Base-by-base conservation (phyloP, 2,329 filamentous ascomycete species). In the Bisporella sp. region DNA sequence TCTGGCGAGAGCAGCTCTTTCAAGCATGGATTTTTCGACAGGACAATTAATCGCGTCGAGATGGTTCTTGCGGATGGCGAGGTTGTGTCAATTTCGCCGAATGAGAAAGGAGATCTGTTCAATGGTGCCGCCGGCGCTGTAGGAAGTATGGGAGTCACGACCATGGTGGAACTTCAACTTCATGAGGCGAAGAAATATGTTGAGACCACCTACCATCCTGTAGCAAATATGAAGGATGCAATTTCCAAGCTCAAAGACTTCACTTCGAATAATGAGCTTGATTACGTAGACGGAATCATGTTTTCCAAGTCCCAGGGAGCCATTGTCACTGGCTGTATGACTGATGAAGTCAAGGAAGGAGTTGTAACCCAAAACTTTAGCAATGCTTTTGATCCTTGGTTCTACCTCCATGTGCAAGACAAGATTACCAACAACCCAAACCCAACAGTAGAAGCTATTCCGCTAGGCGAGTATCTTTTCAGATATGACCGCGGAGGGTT, bases 1-100 rank as follows among this genome's bases (percentile, higher is more conserved):
- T 77, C 78, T 0, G 83, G 82, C 2, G 84, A 87, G 62, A 85
- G 81, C 62, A 81, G 76, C 53, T 84, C 79, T 0, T 87, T 85
- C 63, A 75, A 74, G 9, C 73, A 83, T 59, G 84, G 84, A 0
- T 78, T 84, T 54, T 87, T 87, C 60, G 81, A 87, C 48, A 67
- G 75, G 9, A 85, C 77, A 0, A 71, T 87, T 29, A 77, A 75
- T 46, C 75, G 71, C 53, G 74, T 85, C 11, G 82, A 87, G 62
- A 79, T 87, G 45, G 73, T 87, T 1, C 66, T 84, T 6, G 76
- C 74, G 0, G 76, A 79, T 56, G 82, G 82, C 1, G 71, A 77
- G 1, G 59, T 81, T 4, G 65, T 78, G 0, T 72, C 57, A 31
- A 73, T 77, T 0, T 79, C 73, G 0, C 60, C 63, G 2, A 63